Percentiles rank a stretch among this genome's conserved stretches.
These are phyloP conservation scores for Schizophyllum amplum DNA, from an alignment of 1,284 basidiomycete genomes.

Conservation along the genomic window DNA sequence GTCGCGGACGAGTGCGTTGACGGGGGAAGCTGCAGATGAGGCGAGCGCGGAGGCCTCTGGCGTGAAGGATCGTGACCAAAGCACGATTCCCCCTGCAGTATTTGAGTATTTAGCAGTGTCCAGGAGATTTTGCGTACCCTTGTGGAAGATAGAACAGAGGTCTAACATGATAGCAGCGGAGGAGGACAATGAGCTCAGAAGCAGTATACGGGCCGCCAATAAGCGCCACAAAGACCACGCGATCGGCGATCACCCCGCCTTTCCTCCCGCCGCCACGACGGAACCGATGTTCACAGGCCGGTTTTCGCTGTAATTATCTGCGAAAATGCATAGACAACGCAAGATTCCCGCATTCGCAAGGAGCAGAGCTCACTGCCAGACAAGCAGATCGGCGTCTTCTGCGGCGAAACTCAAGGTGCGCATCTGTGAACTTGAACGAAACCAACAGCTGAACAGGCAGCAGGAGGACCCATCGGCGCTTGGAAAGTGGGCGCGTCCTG, in stretches of 20 bases:
- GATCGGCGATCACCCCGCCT: neutral
- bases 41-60: constrained; percentile 72
- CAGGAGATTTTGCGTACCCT: constrained; percentile 41
- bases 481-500: neutral
- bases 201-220: too few species aligned
- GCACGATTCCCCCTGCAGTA: constrained; percentile 73
- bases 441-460: neutral
- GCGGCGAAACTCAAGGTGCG: neutral
- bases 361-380: neutral
- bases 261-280: neutral
- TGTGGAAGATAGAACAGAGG: constrained; percentile 85
- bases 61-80: constrained; percentile 91
- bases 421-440: neutral
- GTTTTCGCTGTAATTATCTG: neutral
- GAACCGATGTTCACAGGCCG: neutral
- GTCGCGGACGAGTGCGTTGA: constrained; percentile 85
- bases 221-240: neutral
- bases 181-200: too few species aligned
- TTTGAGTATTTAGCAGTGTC: neutral
- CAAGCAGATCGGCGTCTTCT: neutral
- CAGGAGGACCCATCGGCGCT: neutral
- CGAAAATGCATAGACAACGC: neutral
- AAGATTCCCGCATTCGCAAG: neutral
- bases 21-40: constrained; percentile 74
- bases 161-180: constrained; percentile 56